Conservation (phyloP, 2,329 filamentous ascomycete species). For the Fusarium irregulare region DNA sequence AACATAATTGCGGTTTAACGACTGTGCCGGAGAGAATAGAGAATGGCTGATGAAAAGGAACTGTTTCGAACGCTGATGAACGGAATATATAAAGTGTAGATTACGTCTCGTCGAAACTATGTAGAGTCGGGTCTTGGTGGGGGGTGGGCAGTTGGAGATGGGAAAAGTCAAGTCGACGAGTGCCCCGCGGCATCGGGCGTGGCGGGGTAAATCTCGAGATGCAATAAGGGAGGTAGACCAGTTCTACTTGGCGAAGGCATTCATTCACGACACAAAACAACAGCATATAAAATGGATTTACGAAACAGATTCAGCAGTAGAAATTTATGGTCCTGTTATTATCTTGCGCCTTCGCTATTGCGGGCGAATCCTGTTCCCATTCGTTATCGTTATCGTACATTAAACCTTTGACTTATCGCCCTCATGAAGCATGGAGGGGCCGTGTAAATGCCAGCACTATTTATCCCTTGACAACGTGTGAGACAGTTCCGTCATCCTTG, state of each 20-base stretch:
- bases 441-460: neutral
- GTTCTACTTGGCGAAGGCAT: neutral
- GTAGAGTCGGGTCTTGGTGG: conserved; percentile 36
- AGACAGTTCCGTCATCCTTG: conserved; percentile 69
- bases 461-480: conserved; percentile 68
- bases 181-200: conserved; percentile 44
- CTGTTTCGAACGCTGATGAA: neutral
- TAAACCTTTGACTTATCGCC: neutral
- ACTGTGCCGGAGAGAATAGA: conserved; percentile 3
- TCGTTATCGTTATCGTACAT: conserved; percentile 29
- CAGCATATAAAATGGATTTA: neutral
- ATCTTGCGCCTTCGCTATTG: conserved; percentile 11
- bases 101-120: conserved; percentile 1
- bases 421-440: conserved; percentile 7
- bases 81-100: neutral
- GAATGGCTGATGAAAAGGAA: neutral
- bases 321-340: conserved; percentile 20
- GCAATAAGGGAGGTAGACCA: conserved; percentile 40
- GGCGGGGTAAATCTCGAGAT: conserved; percentile 48
- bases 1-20: conserved; percentile 73
- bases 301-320: neutral
- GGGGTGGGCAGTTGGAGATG: conserved; percentile 36
- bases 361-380: neutral
- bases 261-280: neutral
- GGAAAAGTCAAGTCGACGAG: conserved; percentile 42